These are phyloP conservation scores for Mycosarcoma maydis DNA, from an alignment of 1,284 basidiomycete species.

Conservation along the genomic window DNA sequence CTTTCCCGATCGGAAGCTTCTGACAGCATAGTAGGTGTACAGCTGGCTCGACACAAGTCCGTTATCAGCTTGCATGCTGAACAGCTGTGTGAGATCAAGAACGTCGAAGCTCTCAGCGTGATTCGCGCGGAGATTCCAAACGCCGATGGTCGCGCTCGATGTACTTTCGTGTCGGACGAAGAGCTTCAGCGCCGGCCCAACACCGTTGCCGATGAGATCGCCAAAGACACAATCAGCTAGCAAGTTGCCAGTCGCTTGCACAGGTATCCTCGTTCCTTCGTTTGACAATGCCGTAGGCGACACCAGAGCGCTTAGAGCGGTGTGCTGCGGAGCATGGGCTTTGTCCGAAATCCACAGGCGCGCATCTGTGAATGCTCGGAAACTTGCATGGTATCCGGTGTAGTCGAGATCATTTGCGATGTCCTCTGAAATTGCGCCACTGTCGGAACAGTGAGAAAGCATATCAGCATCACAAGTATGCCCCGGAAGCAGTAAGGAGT, in stretches of 20 bases:
- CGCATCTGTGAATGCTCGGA: slow-evolving; percentile 55
- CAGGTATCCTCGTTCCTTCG: not conserved
- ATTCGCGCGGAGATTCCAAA: slow-evolving; percentile 31
- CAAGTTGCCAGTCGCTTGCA: slow-evolving; percentile 12
- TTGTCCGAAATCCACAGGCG: slow-evolving; percentile 36
- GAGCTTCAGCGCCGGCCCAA: slow-evolving; percentile 30
- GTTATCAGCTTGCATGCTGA: not conserved
- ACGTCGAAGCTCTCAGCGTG: slow-evolving; percentile 13
- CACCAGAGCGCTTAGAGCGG: slow-evolving; percentile 12
- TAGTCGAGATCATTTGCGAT: slow-evolving; percentile 10
- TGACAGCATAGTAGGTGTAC: slow-evolving; percentile 11
- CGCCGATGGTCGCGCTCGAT: slow-evolving; percentile 11
- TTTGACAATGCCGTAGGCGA: slow-evolving; percentile 5
- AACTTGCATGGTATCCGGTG: slow-evolving; percentile 50
- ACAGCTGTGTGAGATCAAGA: slow-evolving; percentile 6
- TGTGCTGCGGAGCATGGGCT: slow-evolving; percentile 11
- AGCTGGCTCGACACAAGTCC: not conserved
- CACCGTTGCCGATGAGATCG: slow-evolving; percentile 18
- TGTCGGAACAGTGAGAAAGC: slow-evolving; percentile 40
- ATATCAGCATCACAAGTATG: slow-evolving; percentile 61
- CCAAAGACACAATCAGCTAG: slow-evolving; percentile 10
- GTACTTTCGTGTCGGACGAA: slow-evolving; percentile 18
- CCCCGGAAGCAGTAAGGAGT: slow-evolving; percentile 47
- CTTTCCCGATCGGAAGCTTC: slow-evolving; percentile 18
- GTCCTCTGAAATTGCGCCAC: slow-evolving; percentile 3